Percentiles rank a stretch among this genome's conserved stretches.
These are phyloP conservation scores for Terfezia claveryi DNA, from an alignment of 495 filamentous ascomycete genomes.

Conservation along the genomic window DNA sequence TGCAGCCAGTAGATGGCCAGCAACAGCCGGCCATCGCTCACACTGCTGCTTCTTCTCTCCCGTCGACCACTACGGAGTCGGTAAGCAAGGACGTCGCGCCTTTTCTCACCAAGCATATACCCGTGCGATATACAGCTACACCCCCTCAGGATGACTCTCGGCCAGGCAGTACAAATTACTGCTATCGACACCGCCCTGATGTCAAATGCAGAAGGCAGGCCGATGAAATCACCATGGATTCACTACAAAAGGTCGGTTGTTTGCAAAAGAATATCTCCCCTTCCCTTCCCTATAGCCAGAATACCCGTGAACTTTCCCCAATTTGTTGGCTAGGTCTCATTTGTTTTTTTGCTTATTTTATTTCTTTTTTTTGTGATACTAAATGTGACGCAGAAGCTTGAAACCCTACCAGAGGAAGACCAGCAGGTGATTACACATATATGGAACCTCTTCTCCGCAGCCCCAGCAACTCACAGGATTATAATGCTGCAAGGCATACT, in stretches of 20 bases:
- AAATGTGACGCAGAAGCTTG: slow-evolving; percentile 38
- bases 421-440: slow-evolving; percentile 88
- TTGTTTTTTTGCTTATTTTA: background rate
- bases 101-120: slow-evolving; percentile 70
- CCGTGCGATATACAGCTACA: slow-evolving; percentile 52
- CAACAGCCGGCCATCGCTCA: background rate
- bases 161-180: slow-evolving; percentile 67
- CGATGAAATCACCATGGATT: slow-evolving; percentile 87
- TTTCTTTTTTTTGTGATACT: background rate
- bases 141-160: slow-evolving; percentile 19
- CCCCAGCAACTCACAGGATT: slow-evolving; percentile 76
- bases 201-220: slow-evolving; percentile 79
- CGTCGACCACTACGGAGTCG: slow-evolving; percentile 2
- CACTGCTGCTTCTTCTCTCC: background rate
- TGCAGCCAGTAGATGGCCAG: background rate
- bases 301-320: too few species aligned
- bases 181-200: slow-evolving; percentile 86
- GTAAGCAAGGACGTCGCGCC: slow-evolving; percentile 36
- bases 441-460: slow-evolving; percentile 93
- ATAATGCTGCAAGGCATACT: slow-evolving; percentile 91
- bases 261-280: background rate
- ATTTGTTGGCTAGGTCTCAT: background rate
- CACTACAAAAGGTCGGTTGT: slow-evolving; percentile 54
- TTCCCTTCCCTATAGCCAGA: too few species aligned
- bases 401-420: slow-evolving; percentile 56